Conservation (phyloP, 148 eudicot genomes). For the Beta vulgaris region DNA sequence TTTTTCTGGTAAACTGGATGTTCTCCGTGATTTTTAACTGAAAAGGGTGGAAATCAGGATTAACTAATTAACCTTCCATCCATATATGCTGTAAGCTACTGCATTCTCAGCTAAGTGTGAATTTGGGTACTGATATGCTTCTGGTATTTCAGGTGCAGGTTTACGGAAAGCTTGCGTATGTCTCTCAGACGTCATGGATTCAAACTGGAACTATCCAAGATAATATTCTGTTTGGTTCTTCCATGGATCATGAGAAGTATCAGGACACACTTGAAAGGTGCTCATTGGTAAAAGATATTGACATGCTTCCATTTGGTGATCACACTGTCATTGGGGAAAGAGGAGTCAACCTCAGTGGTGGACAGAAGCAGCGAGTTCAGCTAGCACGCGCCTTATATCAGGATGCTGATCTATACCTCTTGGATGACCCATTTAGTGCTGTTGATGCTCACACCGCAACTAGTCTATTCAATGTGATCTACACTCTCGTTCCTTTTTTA, state of each 20-base stretch:
- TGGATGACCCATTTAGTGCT: conserved; percentile 82
- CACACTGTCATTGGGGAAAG: conserved; percentile 58
- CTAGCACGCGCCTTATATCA: conserved; percentile 63
- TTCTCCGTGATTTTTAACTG: too few relatives aligned
- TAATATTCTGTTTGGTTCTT: conserved; percentile 54
- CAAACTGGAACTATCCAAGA: conserved; percentile 64
- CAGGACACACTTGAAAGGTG: conserved; percentile 42
- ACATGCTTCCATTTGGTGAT: conserved; percentile 53
- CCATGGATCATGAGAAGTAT: conserved; percentile 43
- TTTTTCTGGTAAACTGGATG: too few relatives aligned
- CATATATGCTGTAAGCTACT: not conserved
- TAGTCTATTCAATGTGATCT: conserved; percentile 46
- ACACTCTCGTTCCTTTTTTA: too few relatives aligned
- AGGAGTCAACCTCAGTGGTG: conserved; percentile 69
- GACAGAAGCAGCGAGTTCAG: conserved; percentile 65
- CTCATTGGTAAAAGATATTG: conserved; percentile 46
- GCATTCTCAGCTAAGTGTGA: not conserved
- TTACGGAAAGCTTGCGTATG: conserved; percentile 52
- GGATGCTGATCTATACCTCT: conserved; percentile 58
- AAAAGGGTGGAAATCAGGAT: not conserved
- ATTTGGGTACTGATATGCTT: not conserved
- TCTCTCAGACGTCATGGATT: conserved; percentile 67
- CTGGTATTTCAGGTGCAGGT: conserved; percentile 43
- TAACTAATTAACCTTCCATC: not conserved
- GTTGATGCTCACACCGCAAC: conserved; percentile 76